phyloP scores from a whole-genome alignment of 805 yeast genomes.

The Hanseniaspora nectarophila region DNA sequence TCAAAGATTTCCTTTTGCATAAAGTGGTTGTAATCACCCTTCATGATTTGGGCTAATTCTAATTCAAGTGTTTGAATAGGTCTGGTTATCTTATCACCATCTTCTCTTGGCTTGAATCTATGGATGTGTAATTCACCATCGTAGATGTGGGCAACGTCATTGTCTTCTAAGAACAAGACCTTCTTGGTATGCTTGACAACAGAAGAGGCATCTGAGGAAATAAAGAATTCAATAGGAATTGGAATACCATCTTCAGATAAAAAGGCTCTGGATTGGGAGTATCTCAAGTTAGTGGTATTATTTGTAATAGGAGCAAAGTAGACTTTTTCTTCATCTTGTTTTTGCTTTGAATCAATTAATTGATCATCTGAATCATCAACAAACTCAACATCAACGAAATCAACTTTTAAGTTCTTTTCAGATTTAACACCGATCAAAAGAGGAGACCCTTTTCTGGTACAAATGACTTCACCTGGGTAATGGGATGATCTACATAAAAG shows the following conservation, averaged over 20 bases:
- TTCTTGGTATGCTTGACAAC: constrained; percentile 94
- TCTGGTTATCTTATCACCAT: constrained; percentile 81
- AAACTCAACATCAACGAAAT: constrained; percentile 95
- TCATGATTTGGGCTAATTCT: constrained; percentile 96
- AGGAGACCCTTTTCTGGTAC: constrained; percentile 97
- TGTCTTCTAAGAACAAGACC: constrained; percentile 91
- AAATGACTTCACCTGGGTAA: constrained; percentile 91
- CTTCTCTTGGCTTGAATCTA: constrained; percentile 74
- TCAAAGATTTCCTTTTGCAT: constrained; percentile 98
- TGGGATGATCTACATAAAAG: constrained; percentile 80
- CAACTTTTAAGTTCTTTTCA: constrained; percentile 88
- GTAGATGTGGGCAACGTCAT: constrained; percentile 94
- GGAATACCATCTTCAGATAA: constrained; percentile 86
- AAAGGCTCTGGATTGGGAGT: constrained; percentile 93
- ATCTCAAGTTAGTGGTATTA: constrained; percentile 47
- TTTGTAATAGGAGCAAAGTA: constrained; percentile 43
- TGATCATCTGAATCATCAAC: constrained; percentile 48
- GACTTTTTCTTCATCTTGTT: constrained; percentile 18
- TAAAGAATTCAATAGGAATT: constrained; percentile 87
- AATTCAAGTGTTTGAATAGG: constrained; percentile 92
- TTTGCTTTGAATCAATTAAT: no score
- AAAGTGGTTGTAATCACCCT: constrained; percentile 89
- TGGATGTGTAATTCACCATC: constrained; percentile 98
- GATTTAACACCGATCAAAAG: constrained; percentile 94
- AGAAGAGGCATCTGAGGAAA: constrained; percentile 94